These are phyloP conservation scores for Trichoderma aggressivum DNA, from an alignment of 2,329 filamentous ascomycete species.

Conservation along the genomic window DNA sequence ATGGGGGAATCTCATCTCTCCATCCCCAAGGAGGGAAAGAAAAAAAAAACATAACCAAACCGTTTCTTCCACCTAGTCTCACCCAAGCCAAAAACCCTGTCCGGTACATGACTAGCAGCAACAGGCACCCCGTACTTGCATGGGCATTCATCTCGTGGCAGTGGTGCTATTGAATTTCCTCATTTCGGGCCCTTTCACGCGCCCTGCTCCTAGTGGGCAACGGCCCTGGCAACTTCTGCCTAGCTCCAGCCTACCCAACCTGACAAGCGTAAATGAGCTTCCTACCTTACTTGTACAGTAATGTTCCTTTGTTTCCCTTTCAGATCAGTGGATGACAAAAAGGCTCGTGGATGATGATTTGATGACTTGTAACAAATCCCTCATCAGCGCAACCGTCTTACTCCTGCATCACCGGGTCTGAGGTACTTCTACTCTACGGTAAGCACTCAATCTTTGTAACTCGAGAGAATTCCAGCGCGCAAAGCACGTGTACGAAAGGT, in stretches of 20 bases:
- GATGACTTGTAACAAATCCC: not conserved
- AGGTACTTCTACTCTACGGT: not conserved
- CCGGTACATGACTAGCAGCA: slow-evolving; percentile 3
- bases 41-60: not conserved
- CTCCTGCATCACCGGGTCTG: not conserved
- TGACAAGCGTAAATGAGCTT: not conserved
- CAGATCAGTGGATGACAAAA: not conserved
- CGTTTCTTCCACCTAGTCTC: not conserved
- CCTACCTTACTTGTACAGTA: not conserved
- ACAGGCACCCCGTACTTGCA: slow-evolving; percentile 14
- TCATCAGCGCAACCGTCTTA: not conserved
- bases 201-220: not conserved
- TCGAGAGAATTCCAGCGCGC: not conserved
- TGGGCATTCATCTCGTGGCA: slow-evolving; percentile 17
- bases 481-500: not conserved
- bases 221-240: not conserved
- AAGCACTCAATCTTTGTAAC: slow-evolving; percentile 5
- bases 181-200: slow-evolving; percentile 10
- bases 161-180: slow-evolving; percentile 12
- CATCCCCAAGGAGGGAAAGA: not conserved
- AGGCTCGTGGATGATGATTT: not conserved
- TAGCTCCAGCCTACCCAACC: not conserved
- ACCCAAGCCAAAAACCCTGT: not conserved
- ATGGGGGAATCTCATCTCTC: not conserved
- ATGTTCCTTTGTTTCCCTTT: not conserved